These are phyloP conservation scores for Gracilaria gracilis DNA, from an alignment of 23 red algal genomes.

Conservation along the genomic window DNA sequence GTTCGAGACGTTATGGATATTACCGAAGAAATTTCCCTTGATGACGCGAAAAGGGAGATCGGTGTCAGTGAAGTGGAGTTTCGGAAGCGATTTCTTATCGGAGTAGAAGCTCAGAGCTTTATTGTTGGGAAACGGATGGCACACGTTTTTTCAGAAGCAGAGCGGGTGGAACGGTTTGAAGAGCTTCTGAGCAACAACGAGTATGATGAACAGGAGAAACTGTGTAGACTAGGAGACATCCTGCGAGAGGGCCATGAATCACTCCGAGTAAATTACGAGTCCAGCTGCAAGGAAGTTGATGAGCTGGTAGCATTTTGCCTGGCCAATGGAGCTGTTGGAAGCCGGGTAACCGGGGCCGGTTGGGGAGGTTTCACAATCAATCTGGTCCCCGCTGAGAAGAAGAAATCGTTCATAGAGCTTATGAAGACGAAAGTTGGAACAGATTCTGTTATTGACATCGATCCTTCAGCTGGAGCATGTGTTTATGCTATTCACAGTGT, in stretches of 20 bases:
- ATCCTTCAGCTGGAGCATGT: slow-evolving; percentile 47
- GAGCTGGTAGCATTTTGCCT: slow-evolving; percentile 50
- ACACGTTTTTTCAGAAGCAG: slow-evolving; percentile 66
- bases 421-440: slow-evolving; percentile 18
- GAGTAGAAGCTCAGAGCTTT: slow-evolving; percentile 44
- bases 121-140: slow-evolving; percentile 53
- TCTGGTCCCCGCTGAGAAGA: slow-evolving; percentile 31
- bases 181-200: neutral
- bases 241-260: slow-evolving; percentile 61
- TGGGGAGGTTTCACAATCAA: slow-evolving; percentile 77
- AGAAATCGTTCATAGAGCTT: slow-evolving; percentile 7
- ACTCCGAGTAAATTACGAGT: slow-evolving; percentile 45
- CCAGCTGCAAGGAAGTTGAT: slow-evolving; percentile 59
- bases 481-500: slow-evolving; percentile 52
- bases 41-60: slow-evolving; percentile 23
- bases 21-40: slow-evolving; percentile 17
- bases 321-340: slow-evolving; percentile 48
- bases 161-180: slow-evolving; percentile 55
- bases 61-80: slow-evolving; percentile 39
- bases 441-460: slow-evolving; percentile 43
- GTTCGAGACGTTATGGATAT: slow-evolving; percentile 27
- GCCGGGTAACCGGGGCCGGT: slow-evolving; percentile 63
- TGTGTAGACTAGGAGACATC: slow-evolving; percentile 48
- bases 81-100: slow-evolving; percentile 56
- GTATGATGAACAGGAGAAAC: slow-evolving; percentile 9